A percentile compares a stretch with the other conserved stretches of the same genome.
phyloP scores from a whole-genome alignment of 352 stramenopile genomes.

The Salisapilia sapeloensis region DNA sequence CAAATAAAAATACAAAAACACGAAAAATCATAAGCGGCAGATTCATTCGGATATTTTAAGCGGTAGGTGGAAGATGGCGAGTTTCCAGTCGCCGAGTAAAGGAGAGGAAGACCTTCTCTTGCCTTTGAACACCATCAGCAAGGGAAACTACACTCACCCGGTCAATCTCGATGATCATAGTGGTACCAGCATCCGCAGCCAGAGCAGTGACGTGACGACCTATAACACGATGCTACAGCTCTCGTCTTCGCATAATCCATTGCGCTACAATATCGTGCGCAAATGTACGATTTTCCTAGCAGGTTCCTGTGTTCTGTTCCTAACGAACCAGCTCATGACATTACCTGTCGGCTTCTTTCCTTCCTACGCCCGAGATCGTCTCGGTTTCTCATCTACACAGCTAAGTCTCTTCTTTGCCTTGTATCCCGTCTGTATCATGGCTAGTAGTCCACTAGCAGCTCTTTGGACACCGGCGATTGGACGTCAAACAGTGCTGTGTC shows the following conservation, averaged over 20 bases:
- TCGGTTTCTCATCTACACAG: constrained; percentile 22
- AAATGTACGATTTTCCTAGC: constrained; percentile 24
- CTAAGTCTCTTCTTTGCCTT: constrained; percentile 56
- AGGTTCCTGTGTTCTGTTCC: constrained; percentile 34
- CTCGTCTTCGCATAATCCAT: constrained; percentile 27
- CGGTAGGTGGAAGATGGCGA: no score
- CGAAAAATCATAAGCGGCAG: no score
- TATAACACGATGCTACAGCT: constrained; percentile 49
- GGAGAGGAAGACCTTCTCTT: no score
- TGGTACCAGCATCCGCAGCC: constrained; percentile 10
- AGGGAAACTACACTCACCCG: constrained; percentile 1
- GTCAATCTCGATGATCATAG: constrained; percentile 14
- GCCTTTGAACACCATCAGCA: constrained; percentile 3
- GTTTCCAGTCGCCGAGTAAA: no score
- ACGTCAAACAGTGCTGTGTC: constrained; percentile 45
- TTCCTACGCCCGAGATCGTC: constrained; percentile 20
- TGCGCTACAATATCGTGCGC: constrained; percentile 23
- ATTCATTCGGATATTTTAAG: no score
- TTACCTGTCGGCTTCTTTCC: constrained; percentile 64
- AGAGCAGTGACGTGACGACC: constrained; percentile 13
- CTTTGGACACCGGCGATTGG: constrained; percentile 19
- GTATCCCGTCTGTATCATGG: constrained; percentile 61
- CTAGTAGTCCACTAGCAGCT: constrained; percentile 38
- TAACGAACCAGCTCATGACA: constrained; percentile 58
- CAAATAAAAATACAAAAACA: no score